Percentiles rank a stretch among this genome's conserved stretches.
phyloP scores from a whole-genome alignment of 495 filamentous ascomycete species.

The Penicillium roqueforti region DNA sequence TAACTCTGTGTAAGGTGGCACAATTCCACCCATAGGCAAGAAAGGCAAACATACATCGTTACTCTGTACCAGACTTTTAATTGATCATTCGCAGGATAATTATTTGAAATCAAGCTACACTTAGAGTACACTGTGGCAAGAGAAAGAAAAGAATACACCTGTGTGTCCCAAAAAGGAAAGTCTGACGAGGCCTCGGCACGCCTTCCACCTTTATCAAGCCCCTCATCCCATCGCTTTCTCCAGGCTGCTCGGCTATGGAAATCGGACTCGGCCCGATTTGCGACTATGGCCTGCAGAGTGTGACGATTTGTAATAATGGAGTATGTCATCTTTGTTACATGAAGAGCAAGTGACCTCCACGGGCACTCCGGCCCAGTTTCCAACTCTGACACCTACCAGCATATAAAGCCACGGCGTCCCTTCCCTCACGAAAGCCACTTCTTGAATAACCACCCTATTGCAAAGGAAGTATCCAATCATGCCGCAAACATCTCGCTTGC shows the following conservation, averaged over 20 bases:
- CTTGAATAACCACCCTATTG: background rate
- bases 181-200: background rate
- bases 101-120: background rate
- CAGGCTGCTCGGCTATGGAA: background rate
- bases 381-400: background rate
- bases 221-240: background rate
- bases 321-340: background rate
- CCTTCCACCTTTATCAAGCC: background rate
- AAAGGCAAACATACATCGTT: background rate
- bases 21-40: background rate
- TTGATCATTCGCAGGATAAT: background rate
- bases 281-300: background rate
- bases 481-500: constrained; percentile 19
- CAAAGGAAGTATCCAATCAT: background rate
- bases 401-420: background rate
- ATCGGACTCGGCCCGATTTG: background rate
- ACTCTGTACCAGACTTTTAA: background rate
- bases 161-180: background rate
- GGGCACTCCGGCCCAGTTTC: background rate
- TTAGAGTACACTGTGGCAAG: background rate
- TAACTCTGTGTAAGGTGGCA: background rate
- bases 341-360: background rate
- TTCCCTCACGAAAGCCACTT: background rate
- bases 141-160: background rate
- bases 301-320: background rate